Evolutionary conservation across 1,284 basidiomycete genomes (phyloP), one percentile per base, ranked within the genome.

Genomic region (Boletus chippewaensis): DNA sequence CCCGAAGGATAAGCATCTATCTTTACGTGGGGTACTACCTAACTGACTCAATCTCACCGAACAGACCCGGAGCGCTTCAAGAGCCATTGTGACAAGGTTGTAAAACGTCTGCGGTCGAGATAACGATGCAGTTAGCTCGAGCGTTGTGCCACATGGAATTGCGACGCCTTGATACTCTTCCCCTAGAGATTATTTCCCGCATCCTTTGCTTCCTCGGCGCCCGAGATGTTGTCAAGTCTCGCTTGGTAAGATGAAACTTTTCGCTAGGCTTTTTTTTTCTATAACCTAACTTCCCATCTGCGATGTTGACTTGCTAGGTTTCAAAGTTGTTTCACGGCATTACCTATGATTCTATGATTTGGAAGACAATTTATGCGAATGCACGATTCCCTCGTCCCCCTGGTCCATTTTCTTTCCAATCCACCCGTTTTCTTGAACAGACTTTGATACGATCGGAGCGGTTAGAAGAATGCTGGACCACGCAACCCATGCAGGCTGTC

Each of bases 291-390:
- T 26, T 26, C 24, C 24, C 24, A 26, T 31, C 31, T 13, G 4
- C 15, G 31, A 32, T 13, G 7, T 32, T 32, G 24, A 36, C 10
- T 6, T 16, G 16, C 10, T 12, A 54, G 53, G 54, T 45, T 32
- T 55, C 42, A n/a, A 45, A 39, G 31, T 18, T 34, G 5, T 51
- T 54, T n/a, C 29, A n/a, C n/a, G 22, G 38, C 11, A 22, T 54
- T 6, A 31, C 39, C 13, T 31, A 34, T 20, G 28, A 56, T 24
- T 22, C 32, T 13, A 10, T 32, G 35, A 31, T 56, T 28, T 54
- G 53, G 53, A 52, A 35, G 24, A 52, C 29, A 7, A 31, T 56
- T 28, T 54, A 53, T 29, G 20, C 54, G 6, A 56, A 42, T 16
- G 54, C 49, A 5, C 20, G 11, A 10, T 6, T 54, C 5, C 53